Evolutionary conservation across 441 rosid genomes (phyloP).

Genomic region (Aquilaria agallochum): DNA sequence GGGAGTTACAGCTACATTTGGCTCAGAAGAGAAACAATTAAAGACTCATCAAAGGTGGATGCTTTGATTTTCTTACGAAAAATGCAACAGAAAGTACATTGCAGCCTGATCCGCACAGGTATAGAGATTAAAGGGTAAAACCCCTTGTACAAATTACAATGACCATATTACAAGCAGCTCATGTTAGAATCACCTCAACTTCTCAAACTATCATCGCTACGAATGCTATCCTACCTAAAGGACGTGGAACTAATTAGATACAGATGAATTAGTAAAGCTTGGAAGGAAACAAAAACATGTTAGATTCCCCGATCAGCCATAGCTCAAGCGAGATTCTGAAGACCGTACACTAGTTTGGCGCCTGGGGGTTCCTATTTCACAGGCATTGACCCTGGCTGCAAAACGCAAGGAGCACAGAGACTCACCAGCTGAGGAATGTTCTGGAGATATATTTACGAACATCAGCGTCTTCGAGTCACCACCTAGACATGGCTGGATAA

Average conservation of each 20-base stretch:
- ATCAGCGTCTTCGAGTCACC: slow-evolving; percentile 94
- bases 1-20: neutral
- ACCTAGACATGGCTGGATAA: slow-evolving; percentile 83
- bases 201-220: slow-evolving; percentile 12
- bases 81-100: slow-evolving; percentile 1
- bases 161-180: slow-evolving; percentile 17
- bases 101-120: too few species aligned
- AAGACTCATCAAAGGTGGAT: neutral
- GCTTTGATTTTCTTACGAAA: slow-evolving; percentile 13
- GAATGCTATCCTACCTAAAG: neutral
- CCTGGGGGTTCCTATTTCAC: slow-evolving; percentile 92
- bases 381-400: slow-evolving; percentile 94
- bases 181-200: slow-evolving; percentile 41
- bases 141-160: slow-evolving; percentile 32
- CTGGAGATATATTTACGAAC: slow-evolving; percentile 93
- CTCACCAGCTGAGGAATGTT: slow-evolving; percentile 69
- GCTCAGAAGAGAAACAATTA: neutral
- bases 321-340: slow-evolving; percentile 66
- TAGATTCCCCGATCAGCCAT: slow-evolving; percentile 22
- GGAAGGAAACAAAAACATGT: neutral
- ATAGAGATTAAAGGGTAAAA: slow-evolving; percentile 1
- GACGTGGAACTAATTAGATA: slow-evolving; percentile 19
- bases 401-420: slow-evolving; percentile 92
- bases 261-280: slow-evolving; percentile 5
- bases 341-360: slow-evolving; percentile 56